Conservation (phyloP, 2,329 filamentous ascomycete genomes). For the Ceratocystis lukuohia region DNA sequence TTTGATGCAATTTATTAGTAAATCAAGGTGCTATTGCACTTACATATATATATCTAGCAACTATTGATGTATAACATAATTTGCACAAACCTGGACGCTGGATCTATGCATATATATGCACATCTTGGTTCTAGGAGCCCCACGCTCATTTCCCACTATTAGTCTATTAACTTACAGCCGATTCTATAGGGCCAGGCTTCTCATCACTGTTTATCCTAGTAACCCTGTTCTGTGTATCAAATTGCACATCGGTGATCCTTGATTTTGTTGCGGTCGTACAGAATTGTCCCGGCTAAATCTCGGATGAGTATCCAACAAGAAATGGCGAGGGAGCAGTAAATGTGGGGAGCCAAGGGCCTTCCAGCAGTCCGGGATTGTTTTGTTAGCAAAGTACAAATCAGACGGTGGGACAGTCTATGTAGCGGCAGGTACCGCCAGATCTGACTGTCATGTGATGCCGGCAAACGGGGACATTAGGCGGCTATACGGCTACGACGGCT, state of each 20-base stretch:
- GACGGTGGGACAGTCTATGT: neutral
- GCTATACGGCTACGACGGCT: neutral
- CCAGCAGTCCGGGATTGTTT: conserved; percentile 13
- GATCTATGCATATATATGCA: neutral
- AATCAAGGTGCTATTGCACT: neutral
- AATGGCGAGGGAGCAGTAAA: too few relatives aligned
- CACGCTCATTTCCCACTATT: conserved; percentile 6
- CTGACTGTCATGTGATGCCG: conserved; percentile 13
- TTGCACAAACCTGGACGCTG: neutral
- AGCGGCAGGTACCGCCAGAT: neutral
- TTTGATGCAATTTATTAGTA: neutral
- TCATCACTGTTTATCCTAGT: neutral
- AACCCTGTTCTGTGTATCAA: neutral
- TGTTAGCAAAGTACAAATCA: neutral
- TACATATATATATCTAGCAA: too few relatives aligned
- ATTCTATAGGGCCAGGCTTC: too few relatives aligned
- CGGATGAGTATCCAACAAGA: neutral
- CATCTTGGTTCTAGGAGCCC: neutral
- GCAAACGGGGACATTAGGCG: neutral
- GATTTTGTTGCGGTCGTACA: neutral
- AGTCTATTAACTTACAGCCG: neutral
- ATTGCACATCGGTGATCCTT: neutral
- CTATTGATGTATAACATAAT: too few relatives aligned
- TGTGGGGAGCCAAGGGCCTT: neutral
- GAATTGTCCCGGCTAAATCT: neutral